A percentile compares a stretch with the other conserved stretches of the same genome.
Conservation (phyloP, 1,284 basidiomycete genomes). For the Porodaedalea pini region DNA sequence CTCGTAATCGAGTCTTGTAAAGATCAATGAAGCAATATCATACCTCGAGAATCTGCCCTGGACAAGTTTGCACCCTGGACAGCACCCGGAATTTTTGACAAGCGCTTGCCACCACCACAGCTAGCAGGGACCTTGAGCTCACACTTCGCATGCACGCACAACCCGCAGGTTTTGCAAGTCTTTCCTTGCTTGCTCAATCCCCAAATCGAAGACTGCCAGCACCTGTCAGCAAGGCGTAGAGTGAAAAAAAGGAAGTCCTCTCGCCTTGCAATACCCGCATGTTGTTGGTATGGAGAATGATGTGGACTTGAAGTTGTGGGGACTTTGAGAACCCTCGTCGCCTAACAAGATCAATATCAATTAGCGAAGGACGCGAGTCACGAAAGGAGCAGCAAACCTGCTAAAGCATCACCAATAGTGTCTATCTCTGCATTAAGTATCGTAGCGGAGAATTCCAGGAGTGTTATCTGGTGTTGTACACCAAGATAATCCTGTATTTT, state of each 20-base stretch:
- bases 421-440: conserved; percentile 59
- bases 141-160: conserved; percentile 81
- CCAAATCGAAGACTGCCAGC: conserved; percentile 70
- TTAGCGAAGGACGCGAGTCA: background rate
- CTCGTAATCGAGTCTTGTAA: background rate
- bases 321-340: conserved; percentile 66
- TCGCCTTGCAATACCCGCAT: conserved; percentile 77
- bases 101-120: conserved; percentile 41
- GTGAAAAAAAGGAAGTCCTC: conserved; percentile 18
- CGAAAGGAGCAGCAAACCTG: conserved; percentile 41
- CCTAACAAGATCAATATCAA: conserved; percentile 37
- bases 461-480: conserved; percentile 54
- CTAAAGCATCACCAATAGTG: conserved; percentile 57
- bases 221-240: conserved; percentile 3
- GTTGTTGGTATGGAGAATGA: conserved; percentile 80
- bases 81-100: conserved; percentile 26
- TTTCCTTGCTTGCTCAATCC: conserved; percentile 82
- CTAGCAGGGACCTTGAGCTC: conserved; percentile 84
- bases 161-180: conserved; percentile 71
- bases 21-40: background rate
- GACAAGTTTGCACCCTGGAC: conserved; percentile 30
- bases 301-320: conserved; percentile 78
- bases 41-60: conserved; percentile 30
- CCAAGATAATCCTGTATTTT: conserved; percentile 60
- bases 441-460: conserved; percentile 51